These are phyloP conservation scores for Monosporascus sp. DNA, from an alignment of 2,329 filamentous ascomycete genomes.

Conservation along the genomic window DNA sequence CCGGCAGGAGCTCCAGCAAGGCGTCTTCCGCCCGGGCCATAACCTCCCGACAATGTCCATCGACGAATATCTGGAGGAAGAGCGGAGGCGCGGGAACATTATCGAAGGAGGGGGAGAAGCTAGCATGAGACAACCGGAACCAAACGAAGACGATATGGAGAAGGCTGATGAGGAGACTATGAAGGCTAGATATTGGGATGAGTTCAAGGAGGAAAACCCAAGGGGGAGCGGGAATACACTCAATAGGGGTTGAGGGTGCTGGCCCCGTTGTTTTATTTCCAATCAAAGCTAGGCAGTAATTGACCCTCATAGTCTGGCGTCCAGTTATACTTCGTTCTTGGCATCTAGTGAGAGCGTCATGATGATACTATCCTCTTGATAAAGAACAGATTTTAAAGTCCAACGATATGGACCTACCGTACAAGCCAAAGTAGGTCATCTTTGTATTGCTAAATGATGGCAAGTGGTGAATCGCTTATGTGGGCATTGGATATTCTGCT, in stretches of 20 bases:
- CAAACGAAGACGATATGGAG: slow-evolving; percentile 88
- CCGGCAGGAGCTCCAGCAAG: slow-evolving; percentile 68
- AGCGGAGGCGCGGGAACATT: slow-evolving; percentile 76
- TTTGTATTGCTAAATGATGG: no score
- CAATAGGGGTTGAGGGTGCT: slow-evolving; percentile 56
- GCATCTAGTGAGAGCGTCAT: no score
- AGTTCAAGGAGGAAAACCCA: slow-evolving; percentile 85
- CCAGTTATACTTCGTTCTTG: neutral
- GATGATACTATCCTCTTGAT: no score
- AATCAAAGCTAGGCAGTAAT: neutral
- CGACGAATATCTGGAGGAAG: slow-evolving; percentile 94
- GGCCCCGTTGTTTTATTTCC: neutral
- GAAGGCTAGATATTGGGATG: slow-evolving; percentile 94
- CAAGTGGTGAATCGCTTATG: no score
- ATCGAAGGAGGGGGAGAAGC: slow-evolving; percentile 85
- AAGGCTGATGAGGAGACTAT: slow-evolving; percentile 84
- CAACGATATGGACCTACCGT: no score
- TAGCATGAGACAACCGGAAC: slow-evolving; percentile 61
- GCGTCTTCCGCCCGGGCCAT: slow-evolving; percentile 86
- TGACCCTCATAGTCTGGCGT: neutral
- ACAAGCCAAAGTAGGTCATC: no score
- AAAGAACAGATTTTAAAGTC: no score
- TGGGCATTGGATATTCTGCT: no score
- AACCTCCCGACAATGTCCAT: slow-evolving; percentile 97
- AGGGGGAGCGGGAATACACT: slow-evolving; percentile 79